These are phyloP conservation scores for Lipomyces spencermartinsiae DNA, from an alignment of 805 yeast species.

Conservation along the genomic window DNA sequence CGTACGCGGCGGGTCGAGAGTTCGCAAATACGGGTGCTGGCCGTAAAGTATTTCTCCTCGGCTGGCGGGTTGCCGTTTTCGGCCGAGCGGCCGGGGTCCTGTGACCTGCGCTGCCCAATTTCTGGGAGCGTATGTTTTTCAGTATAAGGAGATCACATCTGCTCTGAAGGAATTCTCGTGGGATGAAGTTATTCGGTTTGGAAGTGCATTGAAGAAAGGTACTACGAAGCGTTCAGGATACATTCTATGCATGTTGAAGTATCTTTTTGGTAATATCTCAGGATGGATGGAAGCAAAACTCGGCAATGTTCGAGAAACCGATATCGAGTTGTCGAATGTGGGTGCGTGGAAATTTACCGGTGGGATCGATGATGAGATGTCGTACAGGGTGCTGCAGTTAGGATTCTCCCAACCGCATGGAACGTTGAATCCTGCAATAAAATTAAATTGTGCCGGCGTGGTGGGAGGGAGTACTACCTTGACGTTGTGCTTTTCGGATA, in stretches of 20 bases:
- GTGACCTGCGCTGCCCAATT: too few relatives aligned
- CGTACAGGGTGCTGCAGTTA: background rate
- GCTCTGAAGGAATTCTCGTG: conserved; percentile 13
- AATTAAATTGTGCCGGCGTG: conserved; percentile 15
- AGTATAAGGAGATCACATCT: conserved; percentile 8
- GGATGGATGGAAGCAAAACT: conserved; percentile 16
- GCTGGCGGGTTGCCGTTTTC: too few relatives aligned
- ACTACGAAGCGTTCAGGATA: conserved; percentile 3
- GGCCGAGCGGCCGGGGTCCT: too few relatives aligned
- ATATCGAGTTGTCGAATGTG: conserved; percentile 25
- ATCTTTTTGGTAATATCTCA: conserved; percentile 14
- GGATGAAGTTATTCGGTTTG: conserved; percentile 11
- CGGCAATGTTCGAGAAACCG: conserved; percentile 8
- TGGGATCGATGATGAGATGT: background rate
- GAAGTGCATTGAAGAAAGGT: conserved; percentile 8
- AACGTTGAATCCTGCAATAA: conserved; percentile 9
- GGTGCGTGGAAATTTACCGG: conserved; percentile 17
- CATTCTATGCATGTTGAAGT: conserved; percentile 16
- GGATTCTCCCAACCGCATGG: conserved; percentile 30
- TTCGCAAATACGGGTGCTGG: too few relatives aligned
- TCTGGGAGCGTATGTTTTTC: conserved; percentile 25
- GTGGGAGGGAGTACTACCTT: conserved; percentile 20
- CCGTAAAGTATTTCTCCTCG: too few relatives aligned
- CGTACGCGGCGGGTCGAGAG: too few relatives aligned
- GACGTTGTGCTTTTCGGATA: conserved; percentile 19